Conservation (phyloP, 2,329 filamentous ascomycete genomes). For the Diaporthe ilicicola region DNA sequence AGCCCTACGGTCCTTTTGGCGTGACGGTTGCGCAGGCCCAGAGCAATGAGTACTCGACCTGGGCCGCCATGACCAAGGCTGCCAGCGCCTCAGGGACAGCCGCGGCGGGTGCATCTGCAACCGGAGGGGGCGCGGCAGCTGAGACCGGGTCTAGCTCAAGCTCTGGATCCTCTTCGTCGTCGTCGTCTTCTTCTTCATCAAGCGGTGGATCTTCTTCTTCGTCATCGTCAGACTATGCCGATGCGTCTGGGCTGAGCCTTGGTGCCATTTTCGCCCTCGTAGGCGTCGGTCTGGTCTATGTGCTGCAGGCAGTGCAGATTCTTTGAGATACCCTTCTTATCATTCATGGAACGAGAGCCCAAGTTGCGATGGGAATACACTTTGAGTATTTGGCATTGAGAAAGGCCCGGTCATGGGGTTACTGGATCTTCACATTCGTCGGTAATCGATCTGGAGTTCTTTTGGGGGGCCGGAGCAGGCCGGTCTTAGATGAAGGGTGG, state of each 20-base stretch:
- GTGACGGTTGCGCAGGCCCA: conserved; percentile 26
- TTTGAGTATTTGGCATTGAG: too few relatives aligned
- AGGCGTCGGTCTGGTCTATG: conserved; percentile 26
- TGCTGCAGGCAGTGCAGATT: conserved; percentile 31
- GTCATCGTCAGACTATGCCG: not conserved
- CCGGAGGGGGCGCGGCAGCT: not conserved
- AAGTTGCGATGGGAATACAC: not conserved
- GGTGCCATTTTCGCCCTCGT: conserved; percentile 19
- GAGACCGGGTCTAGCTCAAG: not conserved
- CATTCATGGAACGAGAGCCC: not conserved
- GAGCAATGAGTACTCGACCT: conserved; percentile 29
- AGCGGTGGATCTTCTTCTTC: conserved; percentile 5
- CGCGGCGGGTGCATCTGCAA: conserved; percentile 5
- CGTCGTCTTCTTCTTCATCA: conserved; percentile 5
- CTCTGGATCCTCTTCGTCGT: conserved; percentile 1
- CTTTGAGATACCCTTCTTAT: conserved; percentile 7
- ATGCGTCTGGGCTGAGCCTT: not conserved
- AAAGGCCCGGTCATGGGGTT: not conserved
- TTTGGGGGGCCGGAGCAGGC: not conserved
- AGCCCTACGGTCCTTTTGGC: conserved; percentile 33
- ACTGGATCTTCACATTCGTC: too few relatives aligned
- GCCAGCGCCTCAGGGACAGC: conserved; percentile 14
- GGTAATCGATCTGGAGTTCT: not conserved
- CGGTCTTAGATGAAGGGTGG: too few relatives aligned
- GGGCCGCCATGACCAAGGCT: conserved; percentile 25